Evolutionary conservation across 2,329 filamentous ascomycete genomes (phyloP), one percentile per base, ranked within the genome.

Genomic region (Cordyceps fumosorosea): DNA sequence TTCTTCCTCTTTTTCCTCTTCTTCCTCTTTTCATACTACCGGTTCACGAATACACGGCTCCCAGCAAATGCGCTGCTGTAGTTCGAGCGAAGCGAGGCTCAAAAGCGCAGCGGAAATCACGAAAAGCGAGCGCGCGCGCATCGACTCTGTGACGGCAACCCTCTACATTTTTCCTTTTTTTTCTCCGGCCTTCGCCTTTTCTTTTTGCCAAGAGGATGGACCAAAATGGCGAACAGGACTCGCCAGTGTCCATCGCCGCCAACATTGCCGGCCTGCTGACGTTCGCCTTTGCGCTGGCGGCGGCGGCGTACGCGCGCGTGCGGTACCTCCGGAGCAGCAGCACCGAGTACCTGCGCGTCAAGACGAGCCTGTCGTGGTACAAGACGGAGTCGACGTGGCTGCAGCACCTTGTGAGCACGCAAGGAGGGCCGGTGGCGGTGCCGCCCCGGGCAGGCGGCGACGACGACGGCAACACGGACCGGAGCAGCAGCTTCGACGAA

Each of bases 351-450:
- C 78, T 80, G 64, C 75, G 74, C 42, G 76, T 80, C 62, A 80
- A 81, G 64, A 73, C 76, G 2, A 76, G 74, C 4, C 70, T 81
- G 7, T 76, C 72, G 8, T 81, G 78, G 78, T 81, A 76, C 68
- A 81, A 81, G 67, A 81, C 77, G 0, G 78, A 81, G 68, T 78
- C 76, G 3, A 70, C 73, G 6, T 81, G 76, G 75, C 73, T 81
- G 16, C 68, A 74, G 3, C 75, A 79, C 58, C 74, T 81, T 0
- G 68, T 79, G 37, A 68, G 68, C 20, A 72, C 71, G 22, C 67
- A 71, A 53, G 67, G 69, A 53, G 67, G 69, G 18, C 65, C 29
- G 32, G 16, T 3, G 8, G 16, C n/a, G 44, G 18, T 11, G 12
- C 22, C 11, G 20, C n/a, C n/a, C n/a, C 18, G n/a, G 16, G 22